A percentile compares a stretch with the other conserved stretches of the same genome.
phyloP scores from a whole-genome alignment of 345 rosid species.

The Salix dunnii region DNA sequence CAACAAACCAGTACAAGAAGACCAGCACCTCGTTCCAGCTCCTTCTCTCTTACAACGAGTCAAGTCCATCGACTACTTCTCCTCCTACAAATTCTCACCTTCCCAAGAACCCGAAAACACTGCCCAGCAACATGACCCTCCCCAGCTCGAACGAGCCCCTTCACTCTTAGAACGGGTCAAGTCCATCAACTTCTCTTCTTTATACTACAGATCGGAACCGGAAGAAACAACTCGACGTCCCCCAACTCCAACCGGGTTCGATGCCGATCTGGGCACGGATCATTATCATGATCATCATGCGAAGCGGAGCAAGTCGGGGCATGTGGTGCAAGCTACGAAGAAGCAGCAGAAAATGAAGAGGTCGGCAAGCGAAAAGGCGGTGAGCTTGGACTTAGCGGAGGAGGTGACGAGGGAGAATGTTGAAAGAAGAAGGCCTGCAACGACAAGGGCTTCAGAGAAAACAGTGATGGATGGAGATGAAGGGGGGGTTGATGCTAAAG shows the following conservation, averaged over 20 bases:
- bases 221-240: background rate
- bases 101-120: constrained; percentile 5
- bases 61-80: constrained; percentile 47
- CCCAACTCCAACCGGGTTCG: constrained; percentile 4
- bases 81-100: constrained; percentile 35
- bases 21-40: constrained; percentile 27
- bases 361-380: constrained; percentile 58
- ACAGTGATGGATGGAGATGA: constrained; percentile 21
- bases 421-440: constrained; percentile 18
- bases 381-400: constrained; percentile 10
- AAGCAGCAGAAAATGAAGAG: constrained; percentile 48
- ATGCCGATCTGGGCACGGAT: background rate
- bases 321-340: constrained; percentile 13
- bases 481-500: constrained; percentile 43
- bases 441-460: constrained; percentile 11
- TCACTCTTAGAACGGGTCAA: constrained; percentile 59
- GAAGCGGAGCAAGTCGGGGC: constrained; percentile 47
- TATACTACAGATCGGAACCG: constrained; percentile 15
- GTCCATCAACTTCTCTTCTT: constrained; percentile 42
- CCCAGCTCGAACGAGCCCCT: constrained; percentile 42
- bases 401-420: constrained; percentile 17
- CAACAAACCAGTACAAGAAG: background rate
- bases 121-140: background rate
- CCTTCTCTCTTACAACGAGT: constrained; percentile 62
- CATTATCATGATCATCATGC: constrained; percentile 12